Evolutionary conservation across 208 protist species (phyloP), one percentile per base, ranked within the genome.

Genomic region (Acanthamoeba culbertsoni): DNA sequence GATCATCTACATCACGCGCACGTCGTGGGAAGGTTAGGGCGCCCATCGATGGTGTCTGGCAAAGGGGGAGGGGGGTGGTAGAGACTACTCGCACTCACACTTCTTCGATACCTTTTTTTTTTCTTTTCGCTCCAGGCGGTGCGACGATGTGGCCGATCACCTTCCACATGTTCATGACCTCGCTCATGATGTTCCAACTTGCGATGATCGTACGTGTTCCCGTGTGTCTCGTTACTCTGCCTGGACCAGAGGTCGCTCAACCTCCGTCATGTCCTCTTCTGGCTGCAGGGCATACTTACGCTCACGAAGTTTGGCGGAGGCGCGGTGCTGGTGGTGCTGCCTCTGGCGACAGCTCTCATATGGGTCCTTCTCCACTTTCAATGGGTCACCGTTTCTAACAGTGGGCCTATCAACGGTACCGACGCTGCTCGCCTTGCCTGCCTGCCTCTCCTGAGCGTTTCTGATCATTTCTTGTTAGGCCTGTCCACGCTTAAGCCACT

Each of bases 1-100:
- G 51, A 59, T 89, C 79, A 89, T 89, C 55, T 89, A 89, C 37
- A 65, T 35, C 48, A 89, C 46, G 35, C 79, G 55, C 46, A 59
- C 79, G 7, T 43, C 46, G 10, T 89, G 79, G 79, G 33, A 89
- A 62, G 26, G 10, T 62, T 3, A n/a, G 51, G 51, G 51, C n/a
- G n/a, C n/a, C n/a, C n/a, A n/a, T n/a, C n/a, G n/a, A n/a, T n/a
- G n/a, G n/a, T n/a, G n/a, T n/a, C n/a, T n/a, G n/a, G n/a, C n/a
- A n/a, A n/a, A n/a, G n/a, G n/a, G n/a, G n/a, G n/a, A n/a, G n/a
- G n/a, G n/a, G n/a, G n/a, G n/a, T n/a, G n/a, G n/a, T n/a, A n/a
- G n/a, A n/a, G n/a, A n/a, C n/a, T n/a, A n/a, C n/a, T n/a, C n/a
- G 51, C 51, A 0, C 35, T 0, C 31, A 71, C 1, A 71, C 0